These are phyloP conservation scores for Podila epigama DNA, from an alignment of 192 early-diverging fungal genomes.

Conservation along the genomic window DNA sequence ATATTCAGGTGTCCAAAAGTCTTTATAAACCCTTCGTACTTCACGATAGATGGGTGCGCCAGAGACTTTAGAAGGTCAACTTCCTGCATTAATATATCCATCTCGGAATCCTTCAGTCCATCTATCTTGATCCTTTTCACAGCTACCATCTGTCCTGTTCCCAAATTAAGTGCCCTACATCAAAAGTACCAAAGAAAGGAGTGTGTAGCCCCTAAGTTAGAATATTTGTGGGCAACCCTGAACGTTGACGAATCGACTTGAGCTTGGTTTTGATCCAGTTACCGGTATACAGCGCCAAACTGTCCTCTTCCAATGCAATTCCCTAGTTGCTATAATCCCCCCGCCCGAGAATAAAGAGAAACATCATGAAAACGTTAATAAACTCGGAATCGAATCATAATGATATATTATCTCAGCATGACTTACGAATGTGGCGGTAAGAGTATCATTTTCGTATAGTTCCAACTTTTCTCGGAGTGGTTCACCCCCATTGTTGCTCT, in stretches of 20 bases:
- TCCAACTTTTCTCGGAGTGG: slow-evolving; percentile 30
- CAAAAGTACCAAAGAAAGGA: background rate
- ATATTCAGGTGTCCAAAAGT: slow-evolving; percentile 78
- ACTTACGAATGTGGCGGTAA: slow-evolving; percentile 58
- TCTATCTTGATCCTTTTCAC: slow-evolving; percentile 86
- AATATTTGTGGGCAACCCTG: background rate
- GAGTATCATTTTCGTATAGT: slow-evolving; percentile 44
- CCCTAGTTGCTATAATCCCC: slow-evolving; percentile 64
- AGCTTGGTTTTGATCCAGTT: background rate
- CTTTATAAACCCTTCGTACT: slow-evolving; percentile 83
- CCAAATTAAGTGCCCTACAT: slow-evolving; percentile 76
- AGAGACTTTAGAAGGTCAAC: slow-evolving; percentile 88
- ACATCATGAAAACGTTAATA: too few relatives aligned
- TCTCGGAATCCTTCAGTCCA: slow-evolving; percentile 67
- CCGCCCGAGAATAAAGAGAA: too few relatives aligned
- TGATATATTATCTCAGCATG: background rate
- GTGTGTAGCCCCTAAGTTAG: background rate
- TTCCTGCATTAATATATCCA: slow-evolving; percentile 87
- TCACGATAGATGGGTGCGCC: slow-evolving; percentile 83
- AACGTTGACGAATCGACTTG: background rate
- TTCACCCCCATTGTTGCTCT: slow-evolving; percentile 16
- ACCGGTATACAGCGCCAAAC: slow-evolving; percentile 88
- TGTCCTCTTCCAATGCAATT: slow-evolving; percentile 90
- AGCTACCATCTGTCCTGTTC: slow-evolving; percentile 84
- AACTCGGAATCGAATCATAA: too few relatives aligned